Evolutionary conservation across 345 rosid genomes (phyloP).

Genomic region (Hibiscus syriacus): DNA sequence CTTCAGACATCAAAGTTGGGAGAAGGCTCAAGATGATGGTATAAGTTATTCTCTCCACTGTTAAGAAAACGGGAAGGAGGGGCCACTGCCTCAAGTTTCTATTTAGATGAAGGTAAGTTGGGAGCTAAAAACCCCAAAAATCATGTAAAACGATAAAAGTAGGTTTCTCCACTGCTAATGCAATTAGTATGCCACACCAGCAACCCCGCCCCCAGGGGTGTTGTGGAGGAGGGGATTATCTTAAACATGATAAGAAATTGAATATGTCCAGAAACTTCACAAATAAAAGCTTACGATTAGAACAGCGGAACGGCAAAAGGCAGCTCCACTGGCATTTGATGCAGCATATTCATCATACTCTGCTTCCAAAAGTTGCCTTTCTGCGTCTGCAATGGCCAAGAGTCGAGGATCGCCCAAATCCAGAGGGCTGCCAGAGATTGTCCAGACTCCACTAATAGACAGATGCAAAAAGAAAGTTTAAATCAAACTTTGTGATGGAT

Average conservation of each 20-base stretch:
- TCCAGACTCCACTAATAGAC: conserved; percentile 61
- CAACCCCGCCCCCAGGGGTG: no score
- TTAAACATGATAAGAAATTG: background rate
- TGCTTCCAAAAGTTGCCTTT: conserved; percentile 71
- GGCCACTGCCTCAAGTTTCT: background rate
- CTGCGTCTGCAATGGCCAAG: conserved; percentile 85
- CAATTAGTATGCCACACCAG: background rate
- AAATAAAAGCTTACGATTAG: conserved; percentile 48
- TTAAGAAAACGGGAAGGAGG: background rate
- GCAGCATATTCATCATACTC: conserved; percentile 82
- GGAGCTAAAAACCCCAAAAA: background rate
- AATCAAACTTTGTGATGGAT: background rate
- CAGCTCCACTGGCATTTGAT: conserved; percentile 76
- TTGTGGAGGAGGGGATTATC: background rate
- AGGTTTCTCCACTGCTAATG: background rate
- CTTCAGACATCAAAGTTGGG: no score
- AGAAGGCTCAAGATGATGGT: background rate
- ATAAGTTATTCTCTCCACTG: background rate
- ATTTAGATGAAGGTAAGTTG: background rate
- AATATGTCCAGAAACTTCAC: background rate
- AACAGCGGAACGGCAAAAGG: conserved; percentile 88
- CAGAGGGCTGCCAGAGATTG: conserved; percentile 50
- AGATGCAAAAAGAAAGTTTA: conserved; percentile 4
- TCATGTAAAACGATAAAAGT: background rate
- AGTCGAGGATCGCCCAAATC: conserved; percentile 80